Evolutionary conservation across 2,329 filamentous ascomycete genomes (phyloP), one percentile per base, ranked within the genome.

Genomic region (Alternaria triticina): DNA sequence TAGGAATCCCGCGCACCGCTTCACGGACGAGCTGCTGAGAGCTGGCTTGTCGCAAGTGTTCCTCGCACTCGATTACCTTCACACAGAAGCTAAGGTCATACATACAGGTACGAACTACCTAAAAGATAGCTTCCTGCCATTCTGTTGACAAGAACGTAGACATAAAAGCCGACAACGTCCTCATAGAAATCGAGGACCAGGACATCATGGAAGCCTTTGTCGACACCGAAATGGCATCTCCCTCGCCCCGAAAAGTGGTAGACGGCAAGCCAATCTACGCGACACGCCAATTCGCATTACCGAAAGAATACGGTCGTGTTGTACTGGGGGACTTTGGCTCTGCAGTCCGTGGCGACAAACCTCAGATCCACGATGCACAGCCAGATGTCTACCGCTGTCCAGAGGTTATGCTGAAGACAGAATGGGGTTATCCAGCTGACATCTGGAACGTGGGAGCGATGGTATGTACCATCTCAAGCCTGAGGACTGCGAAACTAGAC

Each of bases 101-200:
- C 83, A 85, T 68, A 84, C 81, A 54, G 81, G 81, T 82, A 73
- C 33, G 28, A 20, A 20, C 23, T 44, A 25, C 43, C 43, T 28
- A 46, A 56, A 13, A 23, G 12, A 58, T 30, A 13, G 47, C 17
- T 59, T 47, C 25, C 52, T 46, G 28, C 20, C 9, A 45, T 54
- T 12, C 28, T 58, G 15, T 57, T 47, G 9, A 55, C 44, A 50
- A 51, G 30, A 55, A 57, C 51, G 54, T 64, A 79, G 81, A 84
- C 50, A 82, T 85, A 60, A 83, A 83, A 56, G 70, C 72, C 2
- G 80, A 81, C 65, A 83, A 83, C 59, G 80, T 83, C 50, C 62
- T 83, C 4, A 71, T 77, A 30, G 76, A 73, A 54, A 76, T 78
- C 54, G 70, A 72, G n/a, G 80, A 82, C 61, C 57, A 68, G 7